Evolutionary conservation across 2,329 filamentous ascomycete species (phyloP), one percentile per base, ranked within the genome.

Genomic region (Neofusicoccum ribis): DNA sequence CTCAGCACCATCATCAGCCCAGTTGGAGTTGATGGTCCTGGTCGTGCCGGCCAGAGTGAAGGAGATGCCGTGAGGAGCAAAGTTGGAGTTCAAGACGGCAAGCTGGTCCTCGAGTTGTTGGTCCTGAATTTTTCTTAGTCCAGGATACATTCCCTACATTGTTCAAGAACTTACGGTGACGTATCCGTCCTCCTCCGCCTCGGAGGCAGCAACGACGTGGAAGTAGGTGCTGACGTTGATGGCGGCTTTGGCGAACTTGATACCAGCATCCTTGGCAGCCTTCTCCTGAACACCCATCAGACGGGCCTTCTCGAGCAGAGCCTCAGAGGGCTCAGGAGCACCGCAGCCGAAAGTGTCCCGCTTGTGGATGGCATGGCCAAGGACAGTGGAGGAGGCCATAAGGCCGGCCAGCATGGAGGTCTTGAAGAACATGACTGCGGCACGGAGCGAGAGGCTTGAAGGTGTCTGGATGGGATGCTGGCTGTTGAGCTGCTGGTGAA

Each of bases 171-270:
- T 54, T 47, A 63, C 67, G 63, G 58, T 66, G 63, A 60, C 63
- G 61, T 51, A 67, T 31, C 68, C 66, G 27, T 68, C 46, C 54
- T 65, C 68, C 6, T 67, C 66, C 12, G 64, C 43, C 36, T 56
- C 68, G 8, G 69, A 70, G 7, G 66, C 67, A n/a, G 72, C 70
- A 44, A 77, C 68, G 58, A 77, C 72, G 64, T 78, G 75, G 68
- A 74, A 75, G 63, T 75, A 78, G 50, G 73, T 72, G 15, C 72
- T 66, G 59, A 78, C 49, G 47, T 65, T 68, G 63, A 74, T 70
- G 20, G 66, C 69, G n/a, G 68, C 65, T 27, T 69, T 63, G 27
- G 66, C 63, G 31, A 67, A 58, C 20, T 61, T 23, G 60, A 43
- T 47, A 9, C 64, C 60, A 14, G 56, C 63, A 3, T 64, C 59